phyloP scores from a whole-genome alignment of 2,329 filamentous ascomycete species.

The Graphilbum sp. region DNA sequence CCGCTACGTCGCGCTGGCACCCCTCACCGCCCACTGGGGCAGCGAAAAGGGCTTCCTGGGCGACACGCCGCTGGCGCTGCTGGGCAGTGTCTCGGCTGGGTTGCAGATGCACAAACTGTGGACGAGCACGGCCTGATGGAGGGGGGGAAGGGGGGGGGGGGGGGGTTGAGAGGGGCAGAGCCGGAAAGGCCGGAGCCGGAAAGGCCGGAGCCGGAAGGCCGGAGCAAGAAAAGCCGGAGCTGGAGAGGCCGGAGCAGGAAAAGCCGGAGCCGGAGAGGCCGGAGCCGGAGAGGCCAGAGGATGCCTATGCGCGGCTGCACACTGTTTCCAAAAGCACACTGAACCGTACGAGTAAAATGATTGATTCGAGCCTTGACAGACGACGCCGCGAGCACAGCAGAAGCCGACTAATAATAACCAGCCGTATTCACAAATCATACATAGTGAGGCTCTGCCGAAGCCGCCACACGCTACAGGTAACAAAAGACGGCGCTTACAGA shows the following conservation, averaged over 20 bases:
- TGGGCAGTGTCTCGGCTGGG: constrained; percentile 27
- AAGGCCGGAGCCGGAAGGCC: neutral
- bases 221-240: neutral
- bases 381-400: too few species aligned
- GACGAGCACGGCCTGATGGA: constrained; percentile 18
- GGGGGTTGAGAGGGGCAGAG: neutral
- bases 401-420: too few species aligned
- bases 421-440: too few species aligned
- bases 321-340: too few species aligned
- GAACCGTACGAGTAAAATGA: too few species aligned
- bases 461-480: too few species aligned
- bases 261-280: neutral
- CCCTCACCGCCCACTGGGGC: constrained; percentile 74
- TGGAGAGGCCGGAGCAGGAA: neutral
- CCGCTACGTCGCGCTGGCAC: constrained; percentile 60
- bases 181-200: neutral
- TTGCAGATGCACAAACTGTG: constrained; percentile 30
- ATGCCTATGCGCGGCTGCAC: too few species aligned
- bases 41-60: constrained; percentile 40
- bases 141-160: neutral
- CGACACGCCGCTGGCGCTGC: constrained; percentile 22
- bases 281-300: neutral
- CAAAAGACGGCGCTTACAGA: too few species aligned
- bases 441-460: too few species aligned
- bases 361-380: too few species aligned